Conservation (phyloP, 148 eudicot genomes). For the Fagopyrum esculentum region DNA sequence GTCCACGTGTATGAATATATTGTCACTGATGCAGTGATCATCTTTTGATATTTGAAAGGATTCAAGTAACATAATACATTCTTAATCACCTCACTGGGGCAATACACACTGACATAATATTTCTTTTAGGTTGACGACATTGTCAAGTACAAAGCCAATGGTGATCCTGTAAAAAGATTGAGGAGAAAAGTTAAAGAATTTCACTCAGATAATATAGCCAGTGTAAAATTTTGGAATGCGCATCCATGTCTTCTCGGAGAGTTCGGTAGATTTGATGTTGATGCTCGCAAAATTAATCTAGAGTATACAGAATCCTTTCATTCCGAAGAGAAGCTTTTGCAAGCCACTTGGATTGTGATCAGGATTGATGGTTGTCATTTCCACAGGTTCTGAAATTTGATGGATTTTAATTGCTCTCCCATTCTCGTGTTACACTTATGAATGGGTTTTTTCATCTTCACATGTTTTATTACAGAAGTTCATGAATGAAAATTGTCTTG, state of each 20-base stretch:
- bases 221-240: constrained; percentile 65
- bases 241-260: constrained; percentile 52
- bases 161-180: constrained; percentile 49
- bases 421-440: neutral
- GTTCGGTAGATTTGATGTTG: constrained; percentile 48
- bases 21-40: neutral
- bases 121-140: constrained; percentile 53
- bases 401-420: neutral
- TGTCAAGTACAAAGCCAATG: constrained; percentile 48
- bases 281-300: constrained; percentile 44
- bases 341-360: constrained; percentile 82
- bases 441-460: neutral
- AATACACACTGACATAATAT: neutral
- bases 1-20: neutral
- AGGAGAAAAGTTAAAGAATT: constrained; percentile 41
- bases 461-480: neutral
- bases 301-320: constrained; percentile 63
- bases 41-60: constrained; percentile 5
- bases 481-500: neutral
- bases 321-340: constrained; percentile 49
- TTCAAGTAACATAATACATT: neutral
- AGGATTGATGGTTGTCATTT: constrained; percentile 91
- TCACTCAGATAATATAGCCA: constrained; percentile 57
- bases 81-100: neutral
- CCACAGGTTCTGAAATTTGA: constrained; percentile 47